phyloP scores from a whole-genome alignment of 768 basidiomycete genomes.

The Suillus sp. region DNA sequence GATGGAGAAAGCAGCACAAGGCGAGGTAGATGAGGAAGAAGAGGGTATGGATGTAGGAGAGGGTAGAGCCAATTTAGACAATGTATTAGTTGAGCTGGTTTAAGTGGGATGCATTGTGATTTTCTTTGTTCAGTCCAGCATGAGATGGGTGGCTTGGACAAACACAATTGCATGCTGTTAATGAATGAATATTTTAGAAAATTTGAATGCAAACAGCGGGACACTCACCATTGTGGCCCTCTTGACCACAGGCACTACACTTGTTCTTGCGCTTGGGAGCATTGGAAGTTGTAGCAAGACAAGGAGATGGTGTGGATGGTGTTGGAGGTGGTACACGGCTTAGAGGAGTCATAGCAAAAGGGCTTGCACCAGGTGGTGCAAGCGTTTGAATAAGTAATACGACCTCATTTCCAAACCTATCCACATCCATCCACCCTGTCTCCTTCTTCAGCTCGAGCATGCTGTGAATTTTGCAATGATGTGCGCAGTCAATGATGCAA shows the following conservation, averaged over 20 bases:
- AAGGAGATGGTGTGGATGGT: neutral
- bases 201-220: too few relatives aligned
- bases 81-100: too few relatives aligned
- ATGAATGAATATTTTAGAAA: too few relatives aligned
- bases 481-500: slow-evolving; percentile 30
- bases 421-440: slow-evolving; percentile 19
- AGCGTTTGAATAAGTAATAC: neutral
- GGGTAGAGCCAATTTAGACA: too few relatives aligned
- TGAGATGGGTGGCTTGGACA: too few relatives aligned
- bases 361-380: neutral
- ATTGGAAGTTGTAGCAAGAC: neutral
- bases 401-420: slow-evolving; percentile 7
- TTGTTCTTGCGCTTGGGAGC: neutral
- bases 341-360: slow-evolving; percentile 5
- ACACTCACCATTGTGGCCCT: slow-evolving; percentile 15
- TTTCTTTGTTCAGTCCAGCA: too few relatives aligned
- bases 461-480: slow-evolving; percentile 22
- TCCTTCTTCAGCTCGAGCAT: slow-evolving; percentile 19
- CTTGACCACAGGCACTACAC: slow-evolving; percentile 8
- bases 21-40: neutral
- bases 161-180: too few relatives aligned
- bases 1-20: slow-evolving; percentile 1
- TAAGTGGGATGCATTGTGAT: too few relatives aligned
- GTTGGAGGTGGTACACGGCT: neutral
- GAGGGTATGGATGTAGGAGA: neutral